Conservation (phyloP, 768 basidiomycete species). For the Suillus tomentosus region DNA sequence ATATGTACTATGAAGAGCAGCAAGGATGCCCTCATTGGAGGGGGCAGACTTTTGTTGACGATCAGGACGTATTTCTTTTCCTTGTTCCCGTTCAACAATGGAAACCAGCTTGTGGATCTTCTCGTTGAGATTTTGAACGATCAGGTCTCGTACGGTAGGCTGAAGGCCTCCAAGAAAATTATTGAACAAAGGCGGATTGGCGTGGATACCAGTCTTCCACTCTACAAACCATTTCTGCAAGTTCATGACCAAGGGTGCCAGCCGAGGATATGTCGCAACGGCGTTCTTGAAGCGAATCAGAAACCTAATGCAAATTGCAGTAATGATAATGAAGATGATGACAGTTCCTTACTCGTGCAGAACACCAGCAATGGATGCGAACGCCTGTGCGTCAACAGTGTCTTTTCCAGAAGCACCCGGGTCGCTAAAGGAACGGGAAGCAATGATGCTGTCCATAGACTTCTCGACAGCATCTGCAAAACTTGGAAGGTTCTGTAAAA, state of each 20-base stretch:
- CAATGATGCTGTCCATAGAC: conserved; percentile 39
- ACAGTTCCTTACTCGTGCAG: conserved; percentile 49
- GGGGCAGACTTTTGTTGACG: conserved; percentile 12
- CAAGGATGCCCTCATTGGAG: conserved; percentile 38
- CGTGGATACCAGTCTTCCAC: conserved; percentile 48
- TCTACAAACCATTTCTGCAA: conserved; percentile 46
- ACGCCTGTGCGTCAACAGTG: conserved; percentile 42
- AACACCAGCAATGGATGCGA: conserved; percentile 48
- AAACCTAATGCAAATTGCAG: conserved; percentile 38
- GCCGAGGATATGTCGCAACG: conserved; percentile 44
- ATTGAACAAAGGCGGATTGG: conserved; percentile 44
- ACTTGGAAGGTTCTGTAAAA: conserved; percentile 47
- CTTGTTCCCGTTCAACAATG: conserved; percentile 55
- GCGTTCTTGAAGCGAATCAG: conserved; percentile 62
- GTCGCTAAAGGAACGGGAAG: conserved; percentile 36
- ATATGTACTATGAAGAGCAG: conserved; percentile 44
- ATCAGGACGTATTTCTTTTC: conserved; percentile 31
- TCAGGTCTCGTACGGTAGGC: conserved; percentile 37
- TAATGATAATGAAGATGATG: conserved; percentile 4
- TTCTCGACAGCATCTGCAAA: conserved; percentile 43
- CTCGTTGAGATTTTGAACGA: conserved; percentile 33
- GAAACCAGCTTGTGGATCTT: conserved; percentile 35
- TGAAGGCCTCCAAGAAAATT: conserved; percentile 40
- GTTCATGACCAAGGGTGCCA: conserved; percentile 42
- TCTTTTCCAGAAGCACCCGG: conserved; percentile 18